Evolutionary conservation across 2,329 filamentous ascomycete genomes (phyloP).

Genomic region (Chaetomium sp.): DNA sequence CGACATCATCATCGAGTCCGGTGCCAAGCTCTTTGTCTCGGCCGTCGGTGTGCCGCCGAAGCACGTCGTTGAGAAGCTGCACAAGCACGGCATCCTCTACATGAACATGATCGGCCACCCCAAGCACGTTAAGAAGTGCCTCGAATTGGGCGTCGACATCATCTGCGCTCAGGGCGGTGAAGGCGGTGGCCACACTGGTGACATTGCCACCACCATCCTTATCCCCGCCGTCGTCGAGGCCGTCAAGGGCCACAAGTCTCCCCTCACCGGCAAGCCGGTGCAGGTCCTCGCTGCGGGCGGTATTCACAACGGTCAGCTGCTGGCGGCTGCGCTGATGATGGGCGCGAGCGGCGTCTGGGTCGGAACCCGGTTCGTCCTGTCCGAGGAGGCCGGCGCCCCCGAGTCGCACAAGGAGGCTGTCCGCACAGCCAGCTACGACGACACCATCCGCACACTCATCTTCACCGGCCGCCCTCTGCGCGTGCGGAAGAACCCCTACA

Average conservation of each 20-base stretch:
- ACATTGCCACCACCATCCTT: constrained; percentile 84
- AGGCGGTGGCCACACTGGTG: constrained; percentile 92
- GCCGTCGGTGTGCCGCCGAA: constrained; percentile 92
- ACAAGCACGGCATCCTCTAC: constrained; percentile 81
- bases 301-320: constrained; percentile 84
- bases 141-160: constrained; percentile 86
- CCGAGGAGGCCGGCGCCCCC: constrained; percentile 89
- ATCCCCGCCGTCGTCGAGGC: constrained; percentile 87
- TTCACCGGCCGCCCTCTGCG: constrained; percentile 95
- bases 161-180: constrained; percentile 98
- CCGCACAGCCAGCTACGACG: constrained; percentile 82
- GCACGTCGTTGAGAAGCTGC: constrained; percentile 80
- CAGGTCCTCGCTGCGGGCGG: constrained; percentile 92
- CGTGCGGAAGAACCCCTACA: constrained; percentile 90
- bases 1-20: constrained; percentile 87
- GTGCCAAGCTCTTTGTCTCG: constrained; percentile 89
- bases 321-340: constrained; percentile 87
- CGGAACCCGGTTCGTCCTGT: constrained; percentile 90
- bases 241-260: constrained; percentile 73
- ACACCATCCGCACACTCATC: constrained; percentile 95
- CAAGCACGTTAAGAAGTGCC: constrained; percentile 96
- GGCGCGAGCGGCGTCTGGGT: constrained; percentile 93
- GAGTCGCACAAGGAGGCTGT: constrained; percentile 94
- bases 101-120: constrained; percentile 99
- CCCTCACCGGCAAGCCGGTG: constrained; percentile 78